phyloP scores from a whole-genome alignment of 2,329 filamentous ascomycete genomes.

The Pyrenochaeta sp. region DNA sequence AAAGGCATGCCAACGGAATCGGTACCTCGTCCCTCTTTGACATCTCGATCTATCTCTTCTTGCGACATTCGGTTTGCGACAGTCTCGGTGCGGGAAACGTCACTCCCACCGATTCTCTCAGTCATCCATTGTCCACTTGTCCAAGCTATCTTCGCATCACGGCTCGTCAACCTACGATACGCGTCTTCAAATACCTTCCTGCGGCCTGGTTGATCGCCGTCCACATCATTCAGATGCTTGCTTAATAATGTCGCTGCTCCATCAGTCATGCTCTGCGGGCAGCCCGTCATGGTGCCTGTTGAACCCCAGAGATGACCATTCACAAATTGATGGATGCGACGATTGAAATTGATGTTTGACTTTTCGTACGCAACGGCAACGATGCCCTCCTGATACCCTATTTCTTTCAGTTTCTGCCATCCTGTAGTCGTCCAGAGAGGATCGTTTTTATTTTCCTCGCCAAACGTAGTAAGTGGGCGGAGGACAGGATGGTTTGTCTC shows the following conservation, averaged over 20 bases:
- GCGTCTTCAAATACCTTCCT: slow-evolving; percentile 61
- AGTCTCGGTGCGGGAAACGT: slow-evolving; percentile 74
- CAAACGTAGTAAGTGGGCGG: slow-evolving; percentile 68
- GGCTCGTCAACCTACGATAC: slow-evolving; percentile 62
- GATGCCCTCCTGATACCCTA: slow-evolving; percentile 67
- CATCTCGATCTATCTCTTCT: slow-evolving; percentile 33
- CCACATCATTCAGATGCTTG: slow-evolving; percentile 26
- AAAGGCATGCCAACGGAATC: slow-evolving; percentile 51
- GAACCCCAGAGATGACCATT: slow-evolving; percentile 66
- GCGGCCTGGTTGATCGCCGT: slow-evolving; percentile 37
- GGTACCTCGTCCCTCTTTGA: slow-evolving; percentile 29
- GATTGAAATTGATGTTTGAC: slow-evolving; percentile 59
- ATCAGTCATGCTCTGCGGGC: slow-evolving; percentile 73
- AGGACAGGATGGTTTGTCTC: slow-evolving; percentile 72
- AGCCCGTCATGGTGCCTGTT: slow-evolving; percentile 69
- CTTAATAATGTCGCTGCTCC: slow-evolving; percentile 56
- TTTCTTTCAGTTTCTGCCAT: slow-evolving; percentile 69
- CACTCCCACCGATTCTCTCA: slow-evolving; percentile 72
- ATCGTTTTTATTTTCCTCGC: slow-evolving; percentile 60
- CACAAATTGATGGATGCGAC: slow-evolving; percentile 69
- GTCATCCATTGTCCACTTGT: slow-evolving; percentile 84
- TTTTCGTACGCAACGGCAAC: slow-evolving; percentile 69
- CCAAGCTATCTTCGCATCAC: slow-evolving; percentile 65
- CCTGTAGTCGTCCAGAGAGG: slow-evolving; percentile 71
- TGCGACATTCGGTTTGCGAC: slow-evolving; percentile 52